Base-by-base conservation (phyloP, 2,329 filamentous ascomycete genomes). In the Neocucurbitaria cava region DNA sequence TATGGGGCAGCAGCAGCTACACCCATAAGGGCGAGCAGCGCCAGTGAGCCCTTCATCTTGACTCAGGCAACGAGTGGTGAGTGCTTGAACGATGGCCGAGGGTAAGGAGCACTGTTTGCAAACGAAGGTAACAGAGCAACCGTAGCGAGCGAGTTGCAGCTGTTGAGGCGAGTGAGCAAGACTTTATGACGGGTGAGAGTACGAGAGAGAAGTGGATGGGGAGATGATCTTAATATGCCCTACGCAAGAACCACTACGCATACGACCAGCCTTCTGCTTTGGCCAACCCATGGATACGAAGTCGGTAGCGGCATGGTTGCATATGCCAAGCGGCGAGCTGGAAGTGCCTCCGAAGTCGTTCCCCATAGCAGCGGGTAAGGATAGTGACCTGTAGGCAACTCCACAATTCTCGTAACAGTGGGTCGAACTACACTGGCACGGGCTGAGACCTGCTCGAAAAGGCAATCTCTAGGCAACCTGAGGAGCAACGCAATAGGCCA, bases 71-170 rank as follows among this genome's bases (percentile, higher is more conserved):
- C 49, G 41, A 53, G 46, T 52, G 58, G 40, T 50, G 35, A 44
- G 31, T 56, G 48, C 43, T 55, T 39, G 40, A 62, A 56, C 49
- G 56, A 61, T 33, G 48, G 18, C 41, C 26, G 40, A 23, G 41
- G 54, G 58, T 54, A 53, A 35, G 33, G 61, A 58, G 55, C 57
- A 57, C 52, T 47, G 36, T 56, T 55, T 64, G 58, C 62, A 66
- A 71, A 63, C 62, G 66, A 69, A 62, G 58, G 64, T 58, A 44
- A 64, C 57, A 72, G 56, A 62, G 66, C 61, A 73, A 73, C 72
- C 72, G 68, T 75, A 75, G 68, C 71, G 72, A 74, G 66, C 62
- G 72, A 75, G 72, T 67, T 74, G 61, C 69, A 62, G 38, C 57
- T 68, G 61, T 51, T 44, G 55, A 52, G 55, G 54, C 47, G 56